A percentile compares a stretch with the other conserved stretches of the same genome.
These are phyloP conservation scores for Bretziella fagacearum DNA, from an alignment of 2,329 filamentous ascomycete genomes.

Conservation along the genomic window DNA sequence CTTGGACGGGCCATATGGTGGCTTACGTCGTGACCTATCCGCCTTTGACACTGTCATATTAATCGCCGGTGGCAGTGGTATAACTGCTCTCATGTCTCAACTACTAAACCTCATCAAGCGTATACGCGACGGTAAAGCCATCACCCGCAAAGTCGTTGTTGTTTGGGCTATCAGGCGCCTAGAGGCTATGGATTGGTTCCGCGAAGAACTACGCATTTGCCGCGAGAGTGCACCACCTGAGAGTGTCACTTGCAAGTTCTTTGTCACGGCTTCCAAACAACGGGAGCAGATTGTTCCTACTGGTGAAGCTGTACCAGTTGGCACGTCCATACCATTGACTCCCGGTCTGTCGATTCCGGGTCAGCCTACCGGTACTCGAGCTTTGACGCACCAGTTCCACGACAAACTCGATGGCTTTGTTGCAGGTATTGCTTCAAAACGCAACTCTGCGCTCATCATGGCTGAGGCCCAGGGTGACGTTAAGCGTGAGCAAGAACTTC, in stretches of 20 bases:
- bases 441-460: conserved; percentile 67
- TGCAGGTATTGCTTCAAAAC: conserved; percentile 69
- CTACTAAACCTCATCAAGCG: conserved; percentile 87
- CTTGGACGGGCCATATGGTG: conserved; percentile 85
- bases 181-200: conserved; percentile 95
- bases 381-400: conserved; percentile 60
- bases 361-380: conserved; percentile 25
- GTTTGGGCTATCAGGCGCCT: conserved; percentile 87
- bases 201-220: conserved; percentile 83
- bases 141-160: conserved; percentile 77
- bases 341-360: conserved; percentile 17
- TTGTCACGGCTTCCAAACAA: conserved; percentile 60
- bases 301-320: not conserved
- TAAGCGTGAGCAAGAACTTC: conserved; percentile 63
- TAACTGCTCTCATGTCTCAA: conserved; percentile 85
- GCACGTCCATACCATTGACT: not conserved
- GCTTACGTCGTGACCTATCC: conserved; percentile 76
- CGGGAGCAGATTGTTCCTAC: conserved; percentile 5
- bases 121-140: conserved; percentile 86
- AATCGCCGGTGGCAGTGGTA: conserved; percentile 84
- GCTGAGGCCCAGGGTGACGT: conserved; percentile 65
- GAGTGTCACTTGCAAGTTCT: conserved; percentile 85
- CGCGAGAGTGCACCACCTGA: conserved; percentile 76
- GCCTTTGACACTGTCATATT: conserved; percentile 88
- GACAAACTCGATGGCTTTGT: conserved; percentile 80